Percentiles rank a stretch among this genome's conserved stretches.
Evolutionary conservation across 805 yeast species (phyloP).

Genomic region (Candida argentea): DNA sequence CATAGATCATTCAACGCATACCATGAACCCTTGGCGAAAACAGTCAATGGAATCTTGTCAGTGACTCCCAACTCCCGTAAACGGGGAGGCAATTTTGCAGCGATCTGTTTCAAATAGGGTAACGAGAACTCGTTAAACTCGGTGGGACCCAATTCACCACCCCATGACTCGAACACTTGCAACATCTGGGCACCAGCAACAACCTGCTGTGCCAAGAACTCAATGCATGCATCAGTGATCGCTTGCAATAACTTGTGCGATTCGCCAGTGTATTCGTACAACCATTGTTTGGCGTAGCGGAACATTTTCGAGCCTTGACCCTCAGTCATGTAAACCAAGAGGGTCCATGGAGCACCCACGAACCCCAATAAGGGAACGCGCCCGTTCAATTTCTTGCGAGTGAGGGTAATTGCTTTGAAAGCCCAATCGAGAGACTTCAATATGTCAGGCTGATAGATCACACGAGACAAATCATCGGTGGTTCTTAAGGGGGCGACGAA

Average conservation of each 20-base stretch:
- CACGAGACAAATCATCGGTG: constrained; percentile 53
- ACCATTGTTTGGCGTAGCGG: constrained; percentile 87
- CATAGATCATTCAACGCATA: constrained; percentile 84
- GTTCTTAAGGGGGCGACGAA: constrained; percentile 80
- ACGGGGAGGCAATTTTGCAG: constrained; percentile 55
- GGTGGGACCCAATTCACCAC: constrained; percentile 86
- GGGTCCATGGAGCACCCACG: constrained; percentile 97
- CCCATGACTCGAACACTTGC: constrained; percentile 97
- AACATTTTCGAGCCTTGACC: constrained; percentile 93
- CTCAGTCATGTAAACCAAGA: constrained; percentile 93
- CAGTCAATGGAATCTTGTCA: constrained; percentile 74
- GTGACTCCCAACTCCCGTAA: constrained; percentile 59
- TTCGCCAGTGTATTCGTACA: constrained; percentile 67
- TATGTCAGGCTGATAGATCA: constrained; percentile 60
- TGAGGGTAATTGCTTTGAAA: constrained; percentile 80
- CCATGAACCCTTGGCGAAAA: constrained; percentile 97
- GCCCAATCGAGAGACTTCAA: constrained; percentile 85
- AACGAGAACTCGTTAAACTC: constrained; percentile 85
- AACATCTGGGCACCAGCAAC: constrained; percentile 97
- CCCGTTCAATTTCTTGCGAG: constrained; percentile 79
- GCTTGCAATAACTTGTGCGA: constrained; percentile 63
- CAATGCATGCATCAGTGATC: constrained; percentile 81
- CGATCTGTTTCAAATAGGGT: constrained; percentile 77
- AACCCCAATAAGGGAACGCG: constrained; percentile 92
- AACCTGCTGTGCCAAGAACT: constrained; percentile 88